Base-by-base conservation (phyloP, 805 yeast genomes). In the Metschnikowia matae region DNA sequence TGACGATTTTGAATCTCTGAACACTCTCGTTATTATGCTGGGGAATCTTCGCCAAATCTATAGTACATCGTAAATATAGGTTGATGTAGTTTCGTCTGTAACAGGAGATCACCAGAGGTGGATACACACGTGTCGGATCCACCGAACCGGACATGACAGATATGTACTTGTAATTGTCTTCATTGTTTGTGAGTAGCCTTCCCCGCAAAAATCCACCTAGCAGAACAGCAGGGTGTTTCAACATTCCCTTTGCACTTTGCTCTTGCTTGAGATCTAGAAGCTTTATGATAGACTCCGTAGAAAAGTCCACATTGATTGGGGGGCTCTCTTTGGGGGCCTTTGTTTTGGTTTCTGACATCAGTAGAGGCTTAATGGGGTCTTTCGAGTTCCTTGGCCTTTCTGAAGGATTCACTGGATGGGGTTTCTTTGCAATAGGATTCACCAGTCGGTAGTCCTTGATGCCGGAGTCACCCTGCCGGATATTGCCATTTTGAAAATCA, bases 31-130 rank as follows among this genome's bases (percentile, higher is more conserved):
- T 54, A 8, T 38, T 41, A 8, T 46, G 34, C 10, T 45, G 48
- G 4, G 41, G 37, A 11, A 47, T 4, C 14, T 41, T 14, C 18
- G 46, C 42, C 13, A 29, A 14, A 23, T 49, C 51, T 14, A 46
- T 40, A 3, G 48, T 20, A 11, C 50, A 41, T 21, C 45, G 43
- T 21, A 52, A 49, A 33, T 49, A 46, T 14, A 53, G 26, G 52
- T 69, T 74, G 43, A 74, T 71, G 55, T 61, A 72, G 54, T 75
- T 75, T 49, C 80, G 57, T 52, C 80, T 59, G 57, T 75, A 75
- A 54, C 79, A 75, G 10, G 77, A 68, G 21, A 75, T 67, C n/a
- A 73, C 75, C 48, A 60, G 66, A 11, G 76, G 73, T 38, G 65
- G 65, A 39, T 53, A 50, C 20, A 34, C 21, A 32, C 32, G 50